phyloP scores from a whole-genome alignment of 176 grass and related monocot genomes.

The Saccharum spontaneum region DNA sequence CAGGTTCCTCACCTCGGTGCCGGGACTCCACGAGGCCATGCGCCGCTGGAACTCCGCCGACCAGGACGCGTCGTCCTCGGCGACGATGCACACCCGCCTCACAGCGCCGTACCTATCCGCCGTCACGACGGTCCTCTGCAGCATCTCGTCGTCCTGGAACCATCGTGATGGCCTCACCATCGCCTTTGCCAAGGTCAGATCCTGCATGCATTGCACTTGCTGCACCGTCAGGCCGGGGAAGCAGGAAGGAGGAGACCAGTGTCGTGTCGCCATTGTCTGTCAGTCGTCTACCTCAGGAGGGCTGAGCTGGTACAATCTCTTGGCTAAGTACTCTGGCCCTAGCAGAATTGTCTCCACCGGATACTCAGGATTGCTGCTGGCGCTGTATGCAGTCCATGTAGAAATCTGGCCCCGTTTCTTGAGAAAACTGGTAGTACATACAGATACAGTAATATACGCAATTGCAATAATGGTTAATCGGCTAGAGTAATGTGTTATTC shows the following conservation, averaged over 20 bases:
- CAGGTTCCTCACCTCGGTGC: constrained; percentile 27
- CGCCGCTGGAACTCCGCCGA: constrained; percentile 5
- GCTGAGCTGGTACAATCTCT: constrained; percentile 24
- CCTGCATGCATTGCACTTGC: neutral
- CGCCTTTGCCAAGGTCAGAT: constrained; percentile 26
- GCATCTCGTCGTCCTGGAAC: constrained; percentile 26
- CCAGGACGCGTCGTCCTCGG: constrained; percentile 25
- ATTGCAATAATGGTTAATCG: neutral
- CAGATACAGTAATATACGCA: no score
- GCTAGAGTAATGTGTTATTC: no score
- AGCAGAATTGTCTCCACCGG: constrained; percentile 22
- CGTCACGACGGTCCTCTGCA: neutral
- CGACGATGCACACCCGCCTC: constrained; percentile 31
- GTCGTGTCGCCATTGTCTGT: neutral
- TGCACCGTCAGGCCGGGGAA: neutral
- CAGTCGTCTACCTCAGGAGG: constrained; percentile 25
- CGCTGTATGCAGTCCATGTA: constrained; percentile 11
- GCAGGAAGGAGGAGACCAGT: neutral
- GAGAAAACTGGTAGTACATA: neutral
- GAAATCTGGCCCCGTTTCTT: constrained; percentile 18
- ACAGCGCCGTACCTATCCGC: constrained; percentile 27
- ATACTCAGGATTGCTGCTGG: neutral
- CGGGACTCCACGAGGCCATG: constrained; percentile 40
- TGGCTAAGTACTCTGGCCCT: constrained; percentile 11
- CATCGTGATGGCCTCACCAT: constrained; percentile 1